Percentiles rank a stretch among this genome's conserved stretches.
These are phyloP conservation scores for Lasiodiplodia theobromae DNA, from an alignment of 2,329 filamentous ascomycete genomes.

Conservation along the genomic window DNA sequence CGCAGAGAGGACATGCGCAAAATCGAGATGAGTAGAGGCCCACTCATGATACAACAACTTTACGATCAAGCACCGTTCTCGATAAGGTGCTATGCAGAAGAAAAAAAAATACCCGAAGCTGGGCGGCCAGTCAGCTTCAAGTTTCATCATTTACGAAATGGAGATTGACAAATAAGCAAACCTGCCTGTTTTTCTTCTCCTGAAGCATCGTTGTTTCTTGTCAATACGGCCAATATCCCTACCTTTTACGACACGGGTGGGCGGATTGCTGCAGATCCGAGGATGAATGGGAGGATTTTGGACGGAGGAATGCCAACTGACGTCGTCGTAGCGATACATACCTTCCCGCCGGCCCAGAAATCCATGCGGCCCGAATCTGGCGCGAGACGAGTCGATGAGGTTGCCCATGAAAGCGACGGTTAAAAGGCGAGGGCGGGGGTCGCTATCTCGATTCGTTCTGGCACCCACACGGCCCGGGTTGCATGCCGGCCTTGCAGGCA, in stretches of 20 bases:
- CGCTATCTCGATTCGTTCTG: constrained; percentile 4
- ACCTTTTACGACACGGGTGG: neutral
- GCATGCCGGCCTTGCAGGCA: constrained; percentile 20
- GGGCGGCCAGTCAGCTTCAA: neutral
- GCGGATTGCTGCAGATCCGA: neutral
- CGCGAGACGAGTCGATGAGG: neutral
- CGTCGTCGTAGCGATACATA: neutral
- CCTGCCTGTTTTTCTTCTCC: neutral
- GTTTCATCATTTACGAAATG: neutral
- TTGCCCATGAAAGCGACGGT: neutral
- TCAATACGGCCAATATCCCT: too few species aligned
- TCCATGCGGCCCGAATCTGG: neutral
- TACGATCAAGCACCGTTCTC: neutral
- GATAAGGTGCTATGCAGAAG: constrained; percentile 7
- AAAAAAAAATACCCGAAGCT: constrained; percentile 7
- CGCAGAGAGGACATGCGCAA: neutral
- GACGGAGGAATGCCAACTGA: too few species aligned
- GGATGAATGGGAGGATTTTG: too few species aligned
- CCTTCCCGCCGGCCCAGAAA: too few species aligned
- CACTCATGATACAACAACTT: neutral
- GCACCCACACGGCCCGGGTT: neutral
- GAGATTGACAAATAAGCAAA: neutral
- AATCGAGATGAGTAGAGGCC: neutral
- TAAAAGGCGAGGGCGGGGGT: neutral
- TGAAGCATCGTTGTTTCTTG: neutral